A percentile compares a stretch with the other conserved stretches of the same genome.
These are phyloP conservation scores for Saccharomyces hybrid DNA, from an alignment of 1,139 yeast genomes.

Conservation along the genomic window DNA sequence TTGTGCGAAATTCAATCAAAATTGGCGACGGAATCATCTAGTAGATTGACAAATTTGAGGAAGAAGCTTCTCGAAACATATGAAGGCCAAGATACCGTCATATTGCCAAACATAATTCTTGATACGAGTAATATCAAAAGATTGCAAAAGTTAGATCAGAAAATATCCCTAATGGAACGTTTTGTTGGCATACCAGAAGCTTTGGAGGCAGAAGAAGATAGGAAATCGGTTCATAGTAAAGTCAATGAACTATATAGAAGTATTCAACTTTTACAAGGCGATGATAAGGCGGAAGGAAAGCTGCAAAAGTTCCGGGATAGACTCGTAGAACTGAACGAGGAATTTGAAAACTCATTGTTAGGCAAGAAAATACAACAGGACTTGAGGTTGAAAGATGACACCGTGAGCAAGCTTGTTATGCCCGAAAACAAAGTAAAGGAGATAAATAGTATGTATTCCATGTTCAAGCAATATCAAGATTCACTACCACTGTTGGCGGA, in stretches of 20 bases:
- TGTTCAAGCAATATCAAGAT: constrained; percentile 33
- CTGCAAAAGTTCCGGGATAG: constrained; percentile 30
- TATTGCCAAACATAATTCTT: neutral
- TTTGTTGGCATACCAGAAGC: neutral
- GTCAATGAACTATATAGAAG: constrained; percentile 22
- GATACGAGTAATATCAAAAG: neutral
- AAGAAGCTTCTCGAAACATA: neutral
- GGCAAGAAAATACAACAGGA: constrained; percentile 19
- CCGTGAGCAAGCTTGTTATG: constrained; percentile 19
- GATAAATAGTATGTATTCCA: constrained; percentile 35
- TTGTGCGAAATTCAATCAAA: neutral
- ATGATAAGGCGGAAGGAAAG: neutral
- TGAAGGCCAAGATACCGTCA: neutral
- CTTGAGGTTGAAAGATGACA: constrained; percentile 21
- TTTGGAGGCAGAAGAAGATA: neutral
- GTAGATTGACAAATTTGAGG: neutral
- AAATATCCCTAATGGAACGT: neutral
- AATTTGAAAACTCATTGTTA: constrained; percentile 23
- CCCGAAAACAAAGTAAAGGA: constrained; percentile 32
- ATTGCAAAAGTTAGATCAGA: neutral
- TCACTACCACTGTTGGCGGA: constrained; percentile 37
- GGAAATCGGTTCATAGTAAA: constrained; percentile 10
- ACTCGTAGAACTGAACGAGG: constrained; percentile 34
- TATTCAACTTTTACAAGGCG: constrained; percentile 6
- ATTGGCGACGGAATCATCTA: neutral